Conservation (phyloP, 495 filamentous ascomycete genomes). For the Daldinia loculata region DNA sequence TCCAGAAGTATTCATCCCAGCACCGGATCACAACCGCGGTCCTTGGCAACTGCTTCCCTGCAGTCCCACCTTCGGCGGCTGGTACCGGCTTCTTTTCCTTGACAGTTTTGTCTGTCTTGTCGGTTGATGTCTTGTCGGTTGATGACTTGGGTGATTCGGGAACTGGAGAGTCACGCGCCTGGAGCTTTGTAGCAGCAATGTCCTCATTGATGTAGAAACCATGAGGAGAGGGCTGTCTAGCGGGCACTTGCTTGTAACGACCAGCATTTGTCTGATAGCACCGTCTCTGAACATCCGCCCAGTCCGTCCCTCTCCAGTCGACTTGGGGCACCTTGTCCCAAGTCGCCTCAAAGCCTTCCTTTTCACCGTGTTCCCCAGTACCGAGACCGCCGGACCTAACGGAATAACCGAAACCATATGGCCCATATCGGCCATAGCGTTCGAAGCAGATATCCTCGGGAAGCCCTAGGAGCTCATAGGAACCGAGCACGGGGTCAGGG, state of each 20-base stretch:
- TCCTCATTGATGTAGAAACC: constrained; percentile 55
- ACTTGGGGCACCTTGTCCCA: constrained; percentile 75
- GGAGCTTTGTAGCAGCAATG: constrained; percentile 15
- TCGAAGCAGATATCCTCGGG: constrained; percentile 94
- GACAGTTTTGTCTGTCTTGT: neutral
- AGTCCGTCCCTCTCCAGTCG: constrained; percentile 76
- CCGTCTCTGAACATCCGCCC: constrained; percentile 75
- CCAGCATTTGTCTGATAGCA: constrained; percentile 75
- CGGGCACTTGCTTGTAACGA: constrained; percentile 64
- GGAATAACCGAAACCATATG: constrained; percentile 90
- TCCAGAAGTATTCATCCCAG: constrained; percentile 76
- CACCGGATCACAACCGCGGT: constrained; percentile 79
- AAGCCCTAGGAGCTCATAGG: constrained; percentile 79
- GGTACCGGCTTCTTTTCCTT: constrained; percentile 18
- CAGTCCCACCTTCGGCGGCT: constrained; percentile 56
- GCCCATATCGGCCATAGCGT: constrained; percentile 83
- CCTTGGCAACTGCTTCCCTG: constrained; percentile 62
- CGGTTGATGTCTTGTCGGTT: constrained; percentile 5
- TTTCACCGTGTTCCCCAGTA: constrained; percentile 78
- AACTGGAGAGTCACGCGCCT: constrained; percentile 29
- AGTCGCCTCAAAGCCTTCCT: constrained; percentile 74
- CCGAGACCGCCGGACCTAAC: constrained; percentile 79
- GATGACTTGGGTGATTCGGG: constrained; percentile 12
- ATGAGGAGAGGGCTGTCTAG: constrained; percentile 51
- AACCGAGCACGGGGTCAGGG: constrained; percentile 83